Base-by-base conservation (phyloP, 208 protist species). In the Leptomonas seymouri region DNA sequence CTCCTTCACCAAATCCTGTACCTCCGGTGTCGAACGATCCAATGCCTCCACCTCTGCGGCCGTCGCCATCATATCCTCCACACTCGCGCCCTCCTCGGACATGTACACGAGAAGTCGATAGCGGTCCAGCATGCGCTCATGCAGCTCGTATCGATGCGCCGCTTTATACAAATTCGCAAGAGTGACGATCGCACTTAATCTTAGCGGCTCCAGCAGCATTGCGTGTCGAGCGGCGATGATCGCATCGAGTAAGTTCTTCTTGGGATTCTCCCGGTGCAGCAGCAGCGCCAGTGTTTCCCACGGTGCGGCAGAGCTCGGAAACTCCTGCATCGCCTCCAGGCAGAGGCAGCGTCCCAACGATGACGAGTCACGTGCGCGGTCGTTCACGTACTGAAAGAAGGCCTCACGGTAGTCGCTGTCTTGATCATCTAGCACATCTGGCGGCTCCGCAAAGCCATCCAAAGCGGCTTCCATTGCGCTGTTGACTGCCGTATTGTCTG, bases 81-180 rank as follows among this genome's bases (percentile, higher is more conserved):
- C 70, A 55, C 57, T 84, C 36, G 82, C 89, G 18, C 64, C 82
- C 56, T 73, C 72, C 63, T 92, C 86, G 46, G 82, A 25, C 67
- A 94, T 79, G 71, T 76, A 85, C 9, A 64, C 71, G 49, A 94
- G 71, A 67, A 90, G 75, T 16, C 74, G 79, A 76, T 91, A 94
- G 49, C 86, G 89, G 67, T 94, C 89, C 76, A 92, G 75, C 86
- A 94, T 90, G 55, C 55, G 51, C 5, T 82, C 80, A 58, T 81
- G 74, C 61, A 94, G 79, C 46, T 76, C 76, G 46, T 77, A 71
- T 14, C 80, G 79, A 27, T 78, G 62, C 25, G 82, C 75, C 15
- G 86, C 86, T 67, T 89, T 86, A 74, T 91, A 92, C 64, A 94
- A 78, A 60, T 87, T 90, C 36, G 86, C 86, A 34, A 90, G 72